Base-by-base conservation (phyloP, 2,329 filamentous ascomycete species). In the Botrytis byssoidea region DNA sequence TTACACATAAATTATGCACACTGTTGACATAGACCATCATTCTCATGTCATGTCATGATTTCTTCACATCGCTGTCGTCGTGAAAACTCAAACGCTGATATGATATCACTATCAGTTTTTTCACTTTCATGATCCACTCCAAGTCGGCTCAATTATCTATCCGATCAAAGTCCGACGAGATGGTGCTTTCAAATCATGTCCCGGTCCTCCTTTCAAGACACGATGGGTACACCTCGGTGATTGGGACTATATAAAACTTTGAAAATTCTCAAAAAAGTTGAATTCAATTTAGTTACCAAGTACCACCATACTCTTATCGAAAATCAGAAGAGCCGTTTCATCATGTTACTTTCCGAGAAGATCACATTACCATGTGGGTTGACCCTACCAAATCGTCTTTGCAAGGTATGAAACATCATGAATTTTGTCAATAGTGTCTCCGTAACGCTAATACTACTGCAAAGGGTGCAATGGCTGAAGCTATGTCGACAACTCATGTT, bases 351-450 rank as follows among this genome's bases (percentile, higher is more conserved):
- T 18, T 74, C 75, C 32, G 29, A 77, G 65, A 71, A 77, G 70
- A 57, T 77, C 16, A 70, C 55, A 46, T 55, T 78, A 20, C 85
- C 86, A 74, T 88, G 86, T 78, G 88, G 88, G 1, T 82, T 90
- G 40, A 84, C 82, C 0, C 79, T 90, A 4, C 86, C 86, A 4
- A 90, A 90, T 77, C 85, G 88, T 8, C 82, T 90, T 1, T 83
- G 80, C 67, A 85, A 85, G 74, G 78, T 77, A 77, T 60, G 57
- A 37, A 44, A 73, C 18, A 7, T 51, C 22, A 60, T 44, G 22
- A 29, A 7, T 25, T 20, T 4, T 25, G 32, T 48, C 42, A 25
- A 32, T 22, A 9, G 5, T 40, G 16, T 12, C 12, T 9, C 2
- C 35, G 12, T 35, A 7, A 46, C 35, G 61, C 70, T 72, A 55